Percentiles rank a stretch among this genome's conserved stretches.
These are phyloP conservation scores for Arctium minus DNA, from an alignment of 129 eudicot genomes.

Conservation along the genomic window DNA sequence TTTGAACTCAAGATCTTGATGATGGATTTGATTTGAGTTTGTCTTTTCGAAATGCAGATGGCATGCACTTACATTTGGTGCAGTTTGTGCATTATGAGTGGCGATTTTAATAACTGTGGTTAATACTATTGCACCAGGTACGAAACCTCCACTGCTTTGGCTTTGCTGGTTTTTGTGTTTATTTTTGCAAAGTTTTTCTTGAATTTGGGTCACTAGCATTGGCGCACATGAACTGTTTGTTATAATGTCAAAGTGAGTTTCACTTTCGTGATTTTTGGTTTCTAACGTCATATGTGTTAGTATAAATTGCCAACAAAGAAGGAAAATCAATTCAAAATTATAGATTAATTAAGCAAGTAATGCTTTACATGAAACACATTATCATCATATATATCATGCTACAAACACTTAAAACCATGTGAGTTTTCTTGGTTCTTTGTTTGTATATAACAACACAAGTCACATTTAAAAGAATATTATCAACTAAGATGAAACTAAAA, in stretches of 20 bases:
- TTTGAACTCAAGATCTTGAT: not conserved
- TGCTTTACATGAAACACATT: not conserved
- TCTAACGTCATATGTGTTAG: not conserved
- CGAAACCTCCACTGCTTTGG: slow-evolving; percentile 42
- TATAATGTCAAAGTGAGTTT: not conserved
- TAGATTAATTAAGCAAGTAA: not conserved
- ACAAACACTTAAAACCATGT: not conserved
- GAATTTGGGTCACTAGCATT: slow-evolving; percentile 40
- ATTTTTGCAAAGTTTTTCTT: slow-evolving; percentile 37
- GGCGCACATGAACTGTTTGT: not conserved
- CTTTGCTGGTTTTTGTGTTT: slow-evolving; percentile 45
- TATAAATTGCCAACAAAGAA: not conserved
- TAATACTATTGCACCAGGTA: slow-evolving; percentile 41
- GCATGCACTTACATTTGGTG: slow-evolving; percentile 69
- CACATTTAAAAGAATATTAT: too few species aligned
- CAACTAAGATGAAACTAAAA: too few species aligned
- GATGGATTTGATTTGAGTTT: too few species aligned
- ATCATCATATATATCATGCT: not conserved
- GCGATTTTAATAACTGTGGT: slow-evolving; percentile 33
- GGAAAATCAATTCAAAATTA: too few species aligned
- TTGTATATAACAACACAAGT: too few species aligned
- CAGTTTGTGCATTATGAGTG: slow-evolving; percentile 63
- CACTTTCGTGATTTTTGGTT: not conserved
- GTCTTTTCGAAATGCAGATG: slow-evolving; percentile 36
- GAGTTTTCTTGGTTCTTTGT: too few species aligned